Base-by-base conservation (phyloP, 768 basidiomycete genomes). In the Punctularia strigosozonata region DNA sequence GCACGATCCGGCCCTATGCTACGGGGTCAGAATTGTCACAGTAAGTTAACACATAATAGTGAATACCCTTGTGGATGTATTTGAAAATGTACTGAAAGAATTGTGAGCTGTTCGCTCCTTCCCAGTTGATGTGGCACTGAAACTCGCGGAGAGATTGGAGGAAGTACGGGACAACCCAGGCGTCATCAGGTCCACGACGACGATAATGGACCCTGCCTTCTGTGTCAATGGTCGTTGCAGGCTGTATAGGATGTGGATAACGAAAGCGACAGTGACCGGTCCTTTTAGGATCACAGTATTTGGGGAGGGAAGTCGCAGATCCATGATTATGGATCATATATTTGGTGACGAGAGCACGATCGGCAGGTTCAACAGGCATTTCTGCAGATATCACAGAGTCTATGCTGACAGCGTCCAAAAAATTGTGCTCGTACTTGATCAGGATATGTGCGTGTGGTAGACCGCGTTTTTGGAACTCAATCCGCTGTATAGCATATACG, bases 401-500 rank as follows among this genome's bases (percentile, higher is more conserved):
- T 40, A 65, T 60, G 21, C 55, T 51, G 2, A 30, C 32, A 5
- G 55, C 45, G 4, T 30, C 32, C 3, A 47, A 31, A 37, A 54
- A 60, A 8, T 53, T 46, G 8, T 18, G 17, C 1, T 28, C 22
- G 36, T 44, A 61, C 37, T 59, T 62, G 42, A 64, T 32, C 17
- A 69, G 45, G 31, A 65, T 61, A 41, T 68, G 66, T 0, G 56
- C 55, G 45, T 69, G 65, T 1, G 64, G 65, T 0, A 66, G 44
- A 1, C 66, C 63, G 1, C 57, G 51, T 37, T 67, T 66, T 34
- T 66, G 63, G 40, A 67, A 68, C 44, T 69, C 62, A 19, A 66
- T 45, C 7, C 43, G 47, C 19, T 62, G 50, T 5, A 69, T 56
- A 12, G 39, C 28, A 36, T 65, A 65, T 0, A 52, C 6, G 0